Evolutionary conservation across 129 eudicot species (phyloP).

Genomic region (Ambrosia artemisiifolia): DNA sequence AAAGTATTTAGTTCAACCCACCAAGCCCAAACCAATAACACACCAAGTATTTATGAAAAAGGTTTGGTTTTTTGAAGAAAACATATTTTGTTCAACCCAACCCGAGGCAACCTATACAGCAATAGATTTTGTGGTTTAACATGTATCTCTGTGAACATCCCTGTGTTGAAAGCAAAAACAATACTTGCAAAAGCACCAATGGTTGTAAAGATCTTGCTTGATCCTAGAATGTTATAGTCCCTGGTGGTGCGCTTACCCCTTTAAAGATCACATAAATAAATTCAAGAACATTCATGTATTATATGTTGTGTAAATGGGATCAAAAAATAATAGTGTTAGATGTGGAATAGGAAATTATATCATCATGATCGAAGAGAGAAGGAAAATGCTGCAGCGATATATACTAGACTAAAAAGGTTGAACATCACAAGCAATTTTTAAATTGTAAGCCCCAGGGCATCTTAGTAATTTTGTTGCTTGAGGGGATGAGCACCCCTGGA

Average conservation of each 20-base stretch:
- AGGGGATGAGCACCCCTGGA: no score
- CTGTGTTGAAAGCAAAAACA: conserved; percentile 94
- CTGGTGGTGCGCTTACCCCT: conserved; percentile 76
- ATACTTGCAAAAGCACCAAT: conserved; percentile 91
- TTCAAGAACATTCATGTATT: not conserved
- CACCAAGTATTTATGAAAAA: no score
- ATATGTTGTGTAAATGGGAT: not conserved
- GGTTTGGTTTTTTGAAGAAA: no score
- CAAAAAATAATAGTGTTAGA: not conserved
- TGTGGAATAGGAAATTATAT: conserved; percentile 39
- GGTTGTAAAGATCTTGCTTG: conserved; percentile 66
- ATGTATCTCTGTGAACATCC: conserved; percentile 99
- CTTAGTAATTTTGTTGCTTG: no score
- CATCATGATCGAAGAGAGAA: conserved; percentile 79
- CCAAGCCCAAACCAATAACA: no score
- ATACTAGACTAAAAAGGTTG: conserved; percentile 77
- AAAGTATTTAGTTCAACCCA: not conserved
- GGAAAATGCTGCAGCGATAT: conserved; percentile 52
- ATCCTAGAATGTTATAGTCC: conserved; percentile 74
- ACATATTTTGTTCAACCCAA: not conserved
- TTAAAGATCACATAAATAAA: not conserved
- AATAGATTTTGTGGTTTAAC: conserved; percentile 27
- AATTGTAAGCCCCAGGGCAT: no score
- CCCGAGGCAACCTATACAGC: not conserved
- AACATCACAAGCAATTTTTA: conserved; percentile 86